Percentiles rank a stretch among this genome's conserved stretches.
Evolutionary conservation across 768 basidiomycete species (phyloP).

Genomic region (Rhodotorula toruloides): DNA sequence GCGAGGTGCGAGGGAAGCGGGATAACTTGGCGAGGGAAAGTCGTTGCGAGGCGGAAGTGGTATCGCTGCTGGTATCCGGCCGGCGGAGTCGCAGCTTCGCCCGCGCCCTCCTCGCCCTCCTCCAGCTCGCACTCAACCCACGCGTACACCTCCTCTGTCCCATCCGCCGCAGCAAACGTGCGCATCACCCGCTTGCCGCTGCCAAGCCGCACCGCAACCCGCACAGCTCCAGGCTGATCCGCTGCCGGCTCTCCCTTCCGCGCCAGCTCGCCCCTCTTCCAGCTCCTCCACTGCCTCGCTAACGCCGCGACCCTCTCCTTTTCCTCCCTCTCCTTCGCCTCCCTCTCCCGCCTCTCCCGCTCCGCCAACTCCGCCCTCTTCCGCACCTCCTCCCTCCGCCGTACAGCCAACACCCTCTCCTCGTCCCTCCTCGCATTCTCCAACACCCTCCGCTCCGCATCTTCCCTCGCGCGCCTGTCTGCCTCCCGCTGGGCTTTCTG

Average conservation of each 20-base stretch:
- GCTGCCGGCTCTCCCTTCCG: conserved; percentile 45
- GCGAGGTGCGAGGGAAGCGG: conserved; percentile 45
- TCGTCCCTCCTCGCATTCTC: conserved; percentile 63
- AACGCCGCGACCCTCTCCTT: conserved; percentile 42
- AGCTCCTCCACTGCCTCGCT: conserved; percentile 55
- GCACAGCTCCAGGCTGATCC: conserved; percentile 51
- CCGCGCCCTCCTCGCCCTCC: background rate
- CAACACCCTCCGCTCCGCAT: conserved; percentile 68
- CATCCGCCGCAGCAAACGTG: conserved; percentile 54
- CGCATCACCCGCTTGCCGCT: conserved; percentile 57
- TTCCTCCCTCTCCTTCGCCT: conserved; percentile 43
- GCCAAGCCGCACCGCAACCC: conserved; percentile 57
- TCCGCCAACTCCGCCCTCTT: conserved; percentile 44
- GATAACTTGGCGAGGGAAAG: conserved; percentile 57
- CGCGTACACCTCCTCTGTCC: conserved; percentile 64
- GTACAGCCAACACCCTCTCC: conserved; percentile 60
- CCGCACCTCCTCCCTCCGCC: conserved; percentile 52
- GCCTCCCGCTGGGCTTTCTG: conserved; percentile 48
- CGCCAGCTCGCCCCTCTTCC: conserved; percentile 56
- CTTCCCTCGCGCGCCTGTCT: conserved; percentile 62
- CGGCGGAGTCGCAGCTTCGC: too few species aligned
- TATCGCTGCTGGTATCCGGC: conserved; percentile 54
- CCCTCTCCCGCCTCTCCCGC: conserved; percentile 13
- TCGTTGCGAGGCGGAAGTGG: conserved; percentile 64
- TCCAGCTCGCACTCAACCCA: conserved; percentile 59